These are phyloP conservation scores for Kodamaea kaohsiungensis DNA, from an alignment of 805 yeast genomes.

Conservation along the genomic window DNA sequence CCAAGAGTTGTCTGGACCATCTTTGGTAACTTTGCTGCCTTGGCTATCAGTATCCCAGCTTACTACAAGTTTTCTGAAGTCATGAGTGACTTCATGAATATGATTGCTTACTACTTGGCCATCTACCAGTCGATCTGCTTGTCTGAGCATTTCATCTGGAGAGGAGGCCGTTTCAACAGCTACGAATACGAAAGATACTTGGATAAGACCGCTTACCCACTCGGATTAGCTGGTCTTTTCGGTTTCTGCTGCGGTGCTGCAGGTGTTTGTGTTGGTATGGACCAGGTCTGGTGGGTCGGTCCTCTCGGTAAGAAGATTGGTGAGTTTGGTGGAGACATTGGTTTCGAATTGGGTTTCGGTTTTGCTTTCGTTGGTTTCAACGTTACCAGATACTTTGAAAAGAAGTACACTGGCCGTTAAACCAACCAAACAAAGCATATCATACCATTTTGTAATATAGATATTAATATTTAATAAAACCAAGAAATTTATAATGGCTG, in stretches of 20 bases:
- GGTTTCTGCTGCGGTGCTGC: conserved; percentile 83
- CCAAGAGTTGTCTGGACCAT: conserved; percentile 87
- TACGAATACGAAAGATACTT: conserved; percentile 67
- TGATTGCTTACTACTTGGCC: conserved; percentile 89
- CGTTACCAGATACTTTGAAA: conserved; percentile 61
- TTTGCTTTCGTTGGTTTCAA: conserved; percentile 67
- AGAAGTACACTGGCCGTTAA: conserved; percentile 58
- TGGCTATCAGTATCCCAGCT: conserved; percentile 89
- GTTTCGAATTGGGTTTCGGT: conserved; percentile 72
- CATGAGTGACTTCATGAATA: conserved; percentile 85
- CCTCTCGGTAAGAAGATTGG: conserved; percentile 65
- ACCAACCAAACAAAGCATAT: neutral
- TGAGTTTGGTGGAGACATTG: conserved; percentile 77
- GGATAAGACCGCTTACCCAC: conserved; percentile 59
- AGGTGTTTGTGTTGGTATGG: conserved; percentile 87
- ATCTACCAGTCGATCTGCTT: conserved; percentile 74
- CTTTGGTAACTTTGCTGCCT: conserved; percentile 68
- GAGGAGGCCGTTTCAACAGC: conserved; percentile 55
- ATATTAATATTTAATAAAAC: neutral
- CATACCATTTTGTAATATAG: neutral
- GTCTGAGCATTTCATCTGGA: conserved; percentile 84
- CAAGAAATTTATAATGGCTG: neutral
- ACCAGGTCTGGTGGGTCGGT: conserved; percentile 82
- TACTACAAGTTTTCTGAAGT: conserved; percentile 70
- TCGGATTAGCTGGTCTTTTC: conserved; percentile 74